phyloP scores from a whole-genome alignment of 768 basidiomycete genomes.

The Russula sp. region DNA sequence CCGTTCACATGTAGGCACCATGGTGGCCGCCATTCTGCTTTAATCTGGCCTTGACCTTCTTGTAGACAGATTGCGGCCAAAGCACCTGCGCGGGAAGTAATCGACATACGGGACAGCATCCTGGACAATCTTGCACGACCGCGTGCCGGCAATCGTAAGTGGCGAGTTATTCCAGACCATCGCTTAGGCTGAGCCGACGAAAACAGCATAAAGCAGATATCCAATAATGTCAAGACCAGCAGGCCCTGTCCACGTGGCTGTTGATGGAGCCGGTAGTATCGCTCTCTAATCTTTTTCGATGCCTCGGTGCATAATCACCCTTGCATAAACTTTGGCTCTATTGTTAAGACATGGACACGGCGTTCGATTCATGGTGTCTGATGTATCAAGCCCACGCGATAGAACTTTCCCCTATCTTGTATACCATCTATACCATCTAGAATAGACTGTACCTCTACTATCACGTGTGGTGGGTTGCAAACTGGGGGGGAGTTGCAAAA shows the following conservation, averaged over 20 bases:
- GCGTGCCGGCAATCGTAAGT: conserved; percentile 17
- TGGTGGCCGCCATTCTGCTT: not conserved
- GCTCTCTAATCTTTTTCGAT: not conserved
- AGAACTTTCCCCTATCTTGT: not conserved
- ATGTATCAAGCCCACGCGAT: not conserved
- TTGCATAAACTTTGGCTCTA: not conserved
- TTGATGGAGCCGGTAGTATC: not conserved
- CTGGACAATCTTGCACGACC: conserved; percentile 10
- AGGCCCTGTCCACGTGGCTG: conserved; percentile 17
- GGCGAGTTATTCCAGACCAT: not conserved
- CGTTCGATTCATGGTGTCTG: not conserved
- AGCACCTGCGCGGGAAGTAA: conserved; percentile 12
- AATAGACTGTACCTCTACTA: not conserved
- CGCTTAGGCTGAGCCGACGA: not conserved
- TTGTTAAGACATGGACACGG: not conserved
- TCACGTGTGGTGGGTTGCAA: no score
- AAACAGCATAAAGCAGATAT: not conserved
- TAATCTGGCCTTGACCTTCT: not conserved
- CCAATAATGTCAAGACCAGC: conserved; percentile 9
- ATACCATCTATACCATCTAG: not conserved
- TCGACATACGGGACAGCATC: conserved; percentile 7
- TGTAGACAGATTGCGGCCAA: conserved; percentile 17
- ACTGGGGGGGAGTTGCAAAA: no score
- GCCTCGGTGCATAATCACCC: not conserved
- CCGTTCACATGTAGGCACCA: conserved; percentile 4